Evolutionary conservation across 2,329 filamentous ascomycete species (phyloP).

Genomic region (Hyphodiscus sp.): DNA sequence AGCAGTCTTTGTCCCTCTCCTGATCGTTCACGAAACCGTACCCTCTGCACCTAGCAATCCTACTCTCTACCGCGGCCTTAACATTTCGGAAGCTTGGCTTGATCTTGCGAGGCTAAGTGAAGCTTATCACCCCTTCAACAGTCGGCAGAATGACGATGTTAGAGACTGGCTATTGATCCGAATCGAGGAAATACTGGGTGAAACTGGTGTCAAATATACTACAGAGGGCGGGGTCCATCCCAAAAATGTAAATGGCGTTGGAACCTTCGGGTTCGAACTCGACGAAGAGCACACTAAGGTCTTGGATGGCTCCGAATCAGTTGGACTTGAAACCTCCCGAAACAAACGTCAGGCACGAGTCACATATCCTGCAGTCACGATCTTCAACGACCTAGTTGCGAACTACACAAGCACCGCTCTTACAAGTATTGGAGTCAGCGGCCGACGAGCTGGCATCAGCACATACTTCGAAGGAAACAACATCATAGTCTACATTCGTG

Average conservation of each 20-base stretch:
- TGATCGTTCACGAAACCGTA: constrained; percentile 70
- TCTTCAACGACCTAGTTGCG: constrained; percentile 73
- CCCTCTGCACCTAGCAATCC: constrained; percentile 55
- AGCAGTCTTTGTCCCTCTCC: constrained; percentile 64
- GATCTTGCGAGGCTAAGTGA: constrained; percentile 72
- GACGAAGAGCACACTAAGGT: background rate
- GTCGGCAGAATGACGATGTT: constrained; percentile 72
- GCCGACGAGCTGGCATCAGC: constrained; percentile 33
- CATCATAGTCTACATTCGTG: constrained; percentile 84
- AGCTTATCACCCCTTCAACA: constrained; percentile 84
- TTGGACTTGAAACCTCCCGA: background rate
- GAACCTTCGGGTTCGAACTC: too few species aligned
- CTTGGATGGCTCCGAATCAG: background rate
- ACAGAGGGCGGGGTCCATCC: constrained; percentile 29
- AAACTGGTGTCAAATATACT: constrained; percentile 47
- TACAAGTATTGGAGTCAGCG: constrained; percentile 30
- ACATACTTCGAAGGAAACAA: constrained; percentile 93
- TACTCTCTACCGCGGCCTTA: constrained; percentile 55
- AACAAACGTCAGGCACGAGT: constrained; percentile 11
- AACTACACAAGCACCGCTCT: constrained; percentile 66
- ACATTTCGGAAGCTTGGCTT: constrained; percentile 79
- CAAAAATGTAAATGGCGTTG: constrained; percentile 3
- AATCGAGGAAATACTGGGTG: constrained; percentile 61
- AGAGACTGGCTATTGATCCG: constrained; percentile 68
- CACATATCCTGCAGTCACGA: constrained; percentile 42